A percentile compares a stretch with the other conserved stretches of the same genome.
phyloP scores from a whole-genome alignment of 345 rosid genomes.

The Hevea brasiliensis region DNA sequence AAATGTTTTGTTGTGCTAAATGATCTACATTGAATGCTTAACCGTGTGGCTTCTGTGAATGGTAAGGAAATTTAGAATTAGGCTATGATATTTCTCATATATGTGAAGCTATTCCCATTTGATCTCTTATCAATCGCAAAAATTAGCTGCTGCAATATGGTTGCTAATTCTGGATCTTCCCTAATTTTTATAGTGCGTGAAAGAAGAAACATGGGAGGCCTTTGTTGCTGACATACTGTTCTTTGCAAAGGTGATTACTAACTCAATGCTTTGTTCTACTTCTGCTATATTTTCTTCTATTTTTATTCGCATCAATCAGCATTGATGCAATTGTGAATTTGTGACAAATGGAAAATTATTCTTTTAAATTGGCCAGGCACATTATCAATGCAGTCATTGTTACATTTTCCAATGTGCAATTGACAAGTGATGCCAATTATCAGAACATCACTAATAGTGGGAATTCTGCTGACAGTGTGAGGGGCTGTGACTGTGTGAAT shows the following conservation, averaged over 20 bases:
- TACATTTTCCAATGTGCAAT: not conserved
- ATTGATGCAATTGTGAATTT: not conserved
- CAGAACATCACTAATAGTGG: not conserved
- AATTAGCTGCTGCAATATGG: not conserved
- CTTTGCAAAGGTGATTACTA: constrained; percentile 59
- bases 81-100: not conserved
- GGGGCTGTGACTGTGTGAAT: not conserved
- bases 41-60: not conserved
- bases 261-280: not conserved
- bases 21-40: not conserved
- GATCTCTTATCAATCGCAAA: not conserved
- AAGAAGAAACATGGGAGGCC: constrained; percentile 81
- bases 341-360: not conserved
- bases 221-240: constrained; percentile 59
- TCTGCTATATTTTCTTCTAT: not conserved
- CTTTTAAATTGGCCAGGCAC: not conserved
- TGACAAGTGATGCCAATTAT: not conserved
- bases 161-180: not conserved
- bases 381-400: not conserved
- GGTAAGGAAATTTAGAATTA: not conserved
- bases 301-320: not conserved
- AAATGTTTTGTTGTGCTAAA: not conserved
- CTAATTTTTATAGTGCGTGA: constrained; percentile 42
- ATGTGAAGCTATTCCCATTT: not conserved
- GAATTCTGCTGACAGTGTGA: not conserved